Conservation (phyloP, 345 rosid genomes). For the Gossypium turneri region DNA sequence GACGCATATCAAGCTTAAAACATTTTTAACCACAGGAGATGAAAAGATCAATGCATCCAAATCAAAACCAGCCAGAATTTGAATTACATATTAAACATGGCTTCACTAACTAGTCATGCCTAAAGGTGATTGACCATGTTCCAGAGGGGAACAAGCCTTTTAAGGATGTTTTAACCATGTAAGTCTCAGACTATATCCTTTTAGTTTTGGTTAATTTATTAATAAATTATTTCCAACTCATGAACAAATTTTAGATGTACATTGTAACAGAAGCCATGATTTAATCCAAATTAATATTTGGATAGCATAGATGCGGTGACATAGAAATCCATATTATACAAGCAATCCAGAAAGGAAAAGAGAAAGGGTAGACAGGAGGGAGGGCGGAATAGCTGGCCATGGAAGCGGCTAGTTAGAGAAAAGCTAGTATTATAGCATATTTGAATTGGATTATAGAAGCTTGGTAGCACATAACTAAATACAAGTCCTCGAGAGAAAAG, state of each 20-base stretch:
- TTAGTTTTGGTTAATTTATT: neutral
- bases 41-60: neutral
- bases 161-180: neutral
- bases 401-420: neutral
- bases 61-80: neutral
- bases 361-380: neutral
- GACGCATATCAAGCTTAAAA: neutral
- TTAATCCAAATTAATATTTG: neutral
- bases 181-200: neutral
- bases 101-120: neutral
- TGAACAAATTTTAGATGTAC: neutral
- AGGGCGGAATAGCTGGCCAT: neutral
- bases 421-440: neutral
- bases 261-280: neutral
- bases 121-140: neutral
- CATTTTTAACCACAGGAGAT: neutral
- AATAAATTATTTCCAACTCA: neutral
- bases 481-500: neutral
- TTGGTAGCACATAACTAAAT: neutral
- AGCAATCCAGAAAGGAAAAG: neutral
- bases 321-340: neutral
- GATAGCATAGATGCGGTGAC: neutral
- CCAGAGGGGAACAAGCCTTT: neutral
- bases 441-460: neutral
- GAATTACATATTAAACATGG: neutral